Evolutionary conservation across 306 rosid species (phyloP).

Genomic region (Casuarina equisetifolia): DNA sequence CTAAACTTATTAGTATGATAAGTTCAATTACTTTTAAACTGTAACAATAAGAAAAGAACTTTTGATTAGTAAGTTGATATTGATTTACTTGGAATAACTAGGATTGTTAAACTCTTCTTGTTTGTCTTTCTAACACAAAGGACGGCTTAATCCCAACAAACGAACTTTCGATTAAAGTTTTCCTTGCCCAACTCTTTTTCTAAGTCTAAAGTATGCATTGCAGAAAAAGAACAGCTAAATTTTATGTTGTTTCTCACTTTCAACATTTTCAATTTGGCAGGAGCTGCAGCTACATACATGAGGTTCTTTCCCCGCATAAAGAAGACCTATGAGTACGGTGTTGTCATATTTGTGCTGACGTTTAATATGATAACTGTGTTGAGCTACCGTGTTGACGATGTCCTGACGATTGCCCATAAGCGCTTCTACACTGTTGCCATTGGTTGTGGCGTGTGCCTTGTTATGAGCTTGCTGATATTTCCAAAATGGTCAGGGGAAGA

Average conservation of each 20-base stretch:
- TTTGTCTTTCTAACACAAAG: not conserved
- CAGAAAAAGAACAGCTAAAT: not conserved
- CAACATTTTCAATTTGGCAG: slow-evolving; percentile 47
- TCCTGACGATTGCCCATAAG: slow-evolving; percentile 72
- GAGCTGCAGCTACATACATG: slow-evolving; percentile 74
- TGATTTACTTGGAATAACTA: not conserved
- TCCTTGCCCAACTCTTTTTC: not conserved
- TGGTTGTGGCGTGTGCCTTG: slow-evolving; percentile 82
- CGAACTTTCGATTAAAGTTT: not conserved
- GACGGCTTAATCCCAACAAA: not conserved
- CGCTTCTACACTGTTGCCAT: slow-evolving; percentile 78
- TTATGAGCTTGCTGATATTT: slow-evolving; percentile 74
- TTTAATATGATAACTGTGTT: slow-evolving; percentile 81
- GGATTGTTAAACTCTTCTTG: not conserved
- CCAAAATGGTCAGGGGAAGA: slow-evolving; percentile 98
- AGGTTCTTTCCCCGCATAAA: slow-evolving; percentile 90
- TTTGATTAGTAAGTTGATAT: not conserved
- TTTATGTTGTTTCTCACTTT: not conserved
- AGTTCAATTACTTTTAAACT: too few species aligned
- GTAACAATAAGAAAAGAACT: not conserved
- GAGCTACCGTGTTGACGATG: slow-evolving; percentile 62
- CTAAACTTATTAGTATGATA: too few species aligned
- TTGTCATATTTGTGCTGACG: slow-evolving; percentile 86
- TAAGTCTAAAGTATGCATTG: slow-evolving; percentile 1
- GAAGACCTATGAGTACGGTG: slow-evolving; percentile 88